Evolutionary conservation across 176 grass and related monocot species (phyloP).

Genomic region (Eremochloa ophiuroides): DNA sequence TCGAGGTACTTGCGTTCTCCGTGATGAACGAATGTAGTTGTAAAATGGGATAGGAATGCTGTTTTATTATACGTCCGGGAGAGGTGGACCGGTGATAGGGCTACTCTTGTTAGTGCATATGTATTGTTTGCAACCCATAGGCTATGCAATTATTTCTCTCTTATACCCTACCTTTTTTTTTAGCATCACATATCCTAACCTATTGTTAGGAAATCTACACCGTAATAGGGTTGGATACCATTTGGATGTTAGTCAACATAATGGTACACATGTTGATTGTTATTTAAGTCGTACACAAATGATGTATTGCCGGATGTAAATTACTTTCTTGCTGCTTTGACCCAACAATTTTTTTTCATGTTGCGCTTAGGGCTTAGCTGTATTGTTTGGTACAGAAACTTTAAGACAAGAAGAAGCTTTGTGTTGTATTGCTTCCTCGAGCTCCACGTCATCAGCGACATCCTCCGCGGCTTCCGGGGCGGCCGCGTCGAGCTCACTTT

Average conservation of each 20-base stretch:
- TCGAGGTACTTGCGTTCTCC: not conserved
- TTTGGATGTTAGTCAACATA: not conserved
- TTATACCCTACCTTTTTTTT: not conserved
- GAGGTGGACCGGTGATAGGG: too few species aligned
- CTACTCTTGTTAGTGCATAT: not conserved
- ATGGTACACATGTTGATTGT: not conserved
- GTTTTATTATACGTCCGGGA: not conserved
- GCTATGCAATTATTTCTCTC: not conserved
- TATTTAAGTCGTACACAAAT: not conserved
- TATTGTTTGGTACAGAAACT: slow-evolving; percentile 7
- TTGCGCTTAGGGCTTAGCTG: not conserved
- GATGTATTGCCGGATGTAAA: not conserved
- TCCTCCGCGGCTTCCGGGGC: slow-evolving; percentile 64
- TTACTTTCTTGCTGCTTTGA: not conserved
- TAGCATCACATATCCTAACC: too few species aligned
- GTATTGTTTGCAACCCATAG: not conserved
- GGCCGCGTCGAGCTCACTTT: slow-evolving; percentile 74
- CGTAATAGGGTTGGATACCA: not conserved
- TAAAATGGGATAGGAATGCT: not conserved
- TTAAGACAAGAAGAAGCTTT: too few species aligned
- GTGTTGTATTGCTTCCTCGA: slow-evolving; percentile 71
- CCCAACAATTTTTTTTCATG: not conserved
- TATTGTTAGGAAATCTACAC: not conserved
- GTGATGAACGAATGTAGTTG: not conserved
- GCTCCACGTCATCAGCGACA: slow-evolving; percentile 63